These are phyloP conservation scores for Candida qinlingensis DNA, from an alignment of 805 yeast genomes.

Conservation along the genomic window DNA sequence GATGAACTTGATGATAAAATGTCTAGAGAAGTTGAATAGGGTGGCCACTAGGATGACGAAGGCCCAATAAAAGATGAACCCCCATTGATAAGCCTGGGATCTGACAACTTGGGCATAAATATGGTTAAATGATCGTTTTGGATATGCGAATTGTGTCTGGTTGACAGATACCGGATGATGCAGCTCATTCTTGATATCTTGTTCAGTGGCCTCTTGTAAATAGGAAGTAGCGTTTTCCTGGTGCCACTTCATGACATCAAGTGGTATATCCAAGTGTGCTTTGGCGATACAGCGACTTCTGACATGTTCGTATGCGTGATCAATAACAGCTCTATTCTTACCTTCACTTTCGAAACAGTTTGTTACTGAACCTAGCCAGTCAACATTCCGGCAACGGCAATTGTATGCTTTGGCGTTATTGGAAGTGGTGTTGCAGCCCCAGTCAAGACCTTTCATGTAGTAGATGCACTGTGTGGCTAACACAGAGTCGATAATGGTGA, in stretches of 20 bases:
- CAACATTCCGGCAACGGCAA: conserved; percentile 37
- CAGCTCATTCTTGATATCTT: conserved; percentile 22
- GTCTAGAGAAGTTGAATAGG: conserved; percentile 24
- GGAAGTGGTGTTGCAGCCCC: conserved; percentile 37
- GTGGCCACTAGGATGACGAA: conserved; percentile 29
- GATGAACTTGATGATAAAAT: conserved; percentile 22
- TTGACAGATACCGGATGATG: conserved; percentile 31
- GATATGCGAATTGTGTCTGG: conserved; percentile 28
- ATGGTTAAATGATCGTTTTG: conserved; percentile 31
- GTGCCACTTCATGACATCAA: conserved; percentile 28
- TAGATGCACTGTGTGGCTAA: conserved; percentile 38
- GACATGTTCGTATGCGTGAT: conserved; percentile 38
- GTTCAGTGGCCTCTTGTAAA: conserved; percentile 25
- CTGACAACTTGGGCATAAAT: conserved; percentile 32
- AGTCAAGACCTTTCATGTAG: conserved; percentile 33
- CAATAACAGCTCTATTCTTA: conserved; percentile 19
- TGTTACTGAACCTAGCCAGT: conserved; percentile 41
- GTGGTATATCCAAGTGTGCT: conserved; percentile 29
- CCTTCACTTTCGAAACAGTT: conserved; percentile 33
- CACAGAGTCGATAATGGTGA: conserved; percentile 30
- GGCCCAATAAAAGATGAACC: conserved; percentile 38
- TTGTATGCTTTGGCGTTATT: conserved; percentile 29
- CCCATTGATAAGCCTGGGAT: conserved; percentile 42
- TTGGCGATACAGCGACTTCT: conserved; percentile 31
- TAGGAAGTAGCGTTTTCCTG: conserved; percentile 32